Evolutionary conservation across 1,139 yeast species (phyloP).

Genomic region (Kazachstania sp.): DNA sequence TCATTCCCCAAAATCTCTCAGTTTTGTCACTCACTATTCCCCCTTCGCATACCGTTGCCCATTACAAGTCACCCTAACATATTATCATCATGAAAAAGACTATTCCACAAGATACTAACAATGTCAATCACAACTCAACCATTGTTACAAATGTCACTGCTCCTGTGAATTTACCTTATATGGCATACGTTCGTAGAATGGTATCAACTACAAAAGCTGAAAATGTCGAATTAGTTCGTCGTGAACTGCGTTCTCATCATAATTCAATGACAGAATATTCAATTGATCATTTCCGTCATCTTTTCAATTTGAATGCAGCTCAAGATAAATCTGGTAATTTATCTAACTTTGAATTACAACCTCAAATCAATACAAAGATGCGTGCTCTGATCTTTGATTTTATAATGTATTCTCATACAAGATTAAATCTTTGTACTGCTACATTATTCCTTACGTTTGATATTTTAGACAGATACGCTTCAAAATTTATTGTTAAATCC

Average conservation of each 20-base stretch:
- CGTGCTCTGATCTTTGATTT: constrained; percentile 55
- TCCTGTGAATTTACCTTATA: constrained; percentile 8
- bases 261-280: constrained; percentile 15
- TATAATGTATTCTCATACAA: constrained; percentile 72
- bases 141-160: no score
- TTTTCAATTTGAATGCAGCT: constrained; percentile 4
- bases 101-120: neutral
- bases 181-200: constrained; percentile 15
- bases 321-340: constrained; percentile 3
- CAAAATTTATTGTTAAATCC: constrained; percentile 77
- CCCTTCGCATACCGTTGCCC: no score
- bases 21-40: no score
- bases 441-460: constrained; percentile 76
- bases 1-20: neutral
- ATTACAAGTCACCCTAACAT: no score
- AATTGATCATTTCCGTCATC: constrained; percentile 10
- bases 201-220: constrained; percentile 12
- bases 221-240: constrained; percentile 10
- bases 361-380: constrained; percentile 22
- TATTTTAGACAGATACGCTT: constrained; percentile 83
- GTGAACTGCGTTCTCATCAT: constrained; percentile 14
- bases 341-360: constrained; percentile 13
- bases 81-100: neutral
- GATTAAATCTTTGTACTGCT: constrained; percentile 66
- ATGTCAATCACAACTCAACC: no score